Evolutionary conservation across 225 moss, liverwort and hornwort genomes (phyloP).

Genomic region (Marchantia paleacea): DNA sequence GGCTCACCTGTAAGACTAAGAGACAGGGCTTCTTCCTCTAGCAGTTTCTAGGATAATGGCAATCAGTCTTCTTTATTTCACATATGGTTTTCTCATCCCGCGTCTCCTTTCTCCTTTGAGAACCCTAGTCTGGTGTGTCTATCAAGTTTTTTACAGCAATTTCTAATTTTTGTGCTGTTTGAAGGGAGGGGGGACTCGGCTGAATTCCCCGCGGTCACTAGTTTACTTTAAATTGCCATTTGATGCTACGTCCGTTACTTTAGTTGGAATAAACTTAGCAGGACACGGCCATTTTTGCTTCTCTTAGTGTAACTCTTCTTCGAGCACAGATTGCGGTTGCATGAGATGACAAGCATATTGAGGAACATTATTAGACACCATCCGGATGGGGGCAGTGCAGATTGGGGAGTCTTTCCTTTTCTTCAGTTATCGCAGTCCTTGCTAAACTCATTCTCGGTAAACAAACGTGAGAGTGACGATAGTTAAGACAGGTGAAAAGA

Average conservation of each 20-base stretch:
- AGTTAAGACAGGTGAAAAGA: constrained; percentile 17
- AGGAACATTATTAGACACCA: constrained; percentile 11
- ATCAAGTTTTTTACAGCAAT: constrained; percentile 28
- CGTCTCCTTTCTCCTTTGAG: constrained; percentile 13
- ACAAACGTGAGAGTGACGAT: constrained; percentile 14
- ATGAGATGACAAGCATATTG: constrained; percentile 8
- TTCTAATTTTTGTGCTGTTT: constrained; percentile 26
- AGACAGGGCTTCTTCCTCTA: constrained; percentile 41
- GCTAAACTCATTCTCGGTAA: constrained; percentile 16
- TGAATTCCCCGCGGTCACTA: constrained; percentile 25
- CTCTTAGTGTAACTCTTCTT: constrained; percentile 8
- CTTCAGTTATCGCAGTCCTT: constrained; percentile 3
- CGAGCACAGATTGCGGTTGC: constrained; percentile 8
- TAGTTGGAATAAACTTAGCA: constrained; percentile 41
- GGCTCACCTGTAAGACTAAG: constrained; percentile 30
- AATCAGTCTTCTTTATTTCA: constrained; percentile 10
- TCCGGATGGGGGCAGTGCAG: constrained; percentile 16
- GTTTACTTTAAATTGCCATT: constrained; percentile 35
- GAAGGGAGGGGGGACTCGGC: constrained; percentile 28
- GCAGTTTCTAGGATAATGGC: constrained; percentile 35
- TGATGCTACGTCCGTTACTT: constrained; percentile 34
- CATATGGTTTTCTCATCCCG: constrained; percentile 11
- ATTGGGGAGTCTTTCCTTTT: constrained; percentile 13
- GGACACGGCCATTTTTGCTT: constrained; percentile 21
- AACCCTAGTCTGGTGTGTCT: constrained; percentile 20